Evolutionary conservation across 139 green algal species (phyloP), one percentile per base, ranked within the genome.

Genomic region (Auxenochlorella pyrenoidosa): DNA sequence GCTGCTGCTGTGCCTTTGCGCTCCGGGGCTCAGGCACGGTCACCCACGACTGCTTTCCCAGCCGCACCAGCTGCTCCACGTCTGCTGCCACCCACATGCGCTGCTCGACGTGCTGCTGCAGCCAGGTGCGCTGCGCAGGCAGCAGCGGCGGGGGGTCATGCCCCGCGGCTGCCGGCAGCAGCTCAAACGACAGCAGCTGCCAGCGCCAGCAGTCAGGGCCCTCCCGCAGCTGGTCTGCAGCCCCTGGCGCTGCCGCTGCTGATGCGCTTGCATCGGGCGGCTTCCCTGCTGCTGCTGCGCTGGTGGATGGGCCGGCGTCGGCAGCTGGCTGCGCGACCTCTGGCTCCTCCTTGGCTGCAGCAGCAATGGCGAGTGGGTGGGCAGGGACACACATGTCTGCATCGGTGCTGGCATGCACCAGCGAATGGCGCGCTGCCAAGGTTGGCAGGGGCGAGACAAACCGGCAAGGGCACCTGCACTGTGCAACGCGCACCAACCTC

Each of bases 41-140:
- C 41, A 85, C 80, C 80, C 80, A 85, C 2, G 40, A 38, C 40
- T 68, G 36, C 80, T 76, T 85, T 60, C 87, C 87, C 47, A 90
- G 68, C 38, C 66, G 34, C 36, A 40, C 26, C 15, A 91, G 84
- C 75, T 85, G 75, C 83, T 91, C 54, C 32, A 85, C 70, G 78
- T 92, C 87, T 34, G 68, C 84, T 34, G 87, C 81, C 13, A 44
- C 66, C 89, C 89, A 92, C 89, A 92, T 92, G 71, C 76, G 76
- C 41, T 88, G 70, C 82, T 92, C 89, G 21, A 92, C 38, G 59
- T 89, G 81, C 41, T 82, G 88, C 66, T 84, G 75, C 78, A 90
- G 87, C 87, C 87, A 90, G n/a, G 12, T 5, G 21, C 28, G 38
- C 83, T 87, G 83, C 44, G 68, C 59, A 40, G 59, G 63, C 63